Evolutionary conservation across 2,329 filamentous ascomycete genomes (phyloP).

Genomic region (Calonectria pteridis): DNA sequence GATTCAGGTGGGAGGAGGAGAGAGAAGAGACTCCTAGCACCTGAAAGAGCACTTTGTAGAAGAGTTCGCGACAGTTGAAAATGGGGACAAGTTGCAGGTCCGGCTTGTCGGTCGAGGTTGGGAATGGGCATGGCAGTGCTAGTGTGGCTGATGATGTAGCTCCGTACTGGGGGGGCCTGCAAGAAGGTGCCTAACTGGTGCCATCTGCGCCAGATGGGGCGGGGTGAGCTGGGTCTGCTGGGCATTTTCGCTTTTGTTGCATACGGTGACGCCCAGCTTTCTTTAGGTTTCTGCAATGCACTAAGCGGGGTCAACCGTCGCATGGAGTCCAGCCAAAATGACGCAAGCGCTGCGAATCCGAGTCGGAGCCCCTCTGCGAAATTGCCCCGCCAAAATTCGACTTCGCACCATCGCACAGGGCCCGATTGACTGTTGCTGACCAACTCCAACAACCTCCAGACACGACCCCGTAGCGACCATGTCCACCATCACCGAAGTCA

Average conservation of each 20-base stretch:
- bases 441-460: constrained; percentile 15
- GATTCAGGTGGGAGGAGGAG: constrained; percentile 19
- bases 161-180: constrained; percentile 32
- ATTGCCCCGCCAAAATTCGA: constrained; percentile 39
- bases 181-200: constrained; percentile 33
- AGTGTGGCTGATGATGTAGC: constrained; percentile 46
- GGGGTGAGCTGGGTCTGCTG: constrained; percentile 31
- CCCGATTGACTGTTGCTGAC: constrained; percentile 30
- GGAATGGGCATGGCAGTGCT: constrained; percentile 29
- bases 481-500: constrained; percentile 84
- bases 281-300: constrained; percentile 24
- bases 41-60: constrained; percentile 25
- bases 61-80: constrained; percentile 30
- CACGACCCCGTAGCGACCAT: constrained; percentile 57
- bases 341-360: constrained; percentile 38
- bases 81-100: constrained; percentile 34
- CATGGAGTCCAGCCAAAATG: constrained; percentile 38
- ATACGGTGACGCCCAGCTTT: constrained; percentile 16
- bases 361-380: constrained; percentile 35
- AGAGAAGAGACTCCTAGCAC: constrained; percentile 17
- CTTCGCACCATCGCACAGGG: constrained; percentile 32
- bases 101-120: constrained; percentile 31
- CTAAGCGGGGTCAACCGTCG: constrained; percentile 18
- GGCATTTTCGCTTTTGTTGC: constrained; percentile 24
- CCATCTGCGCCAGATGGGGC: constrained; percentile 17